Evolutionary conservation across 139 green algal species (phyloP).

Genomic region (Pseudopediastrum boryanum): DNA sequence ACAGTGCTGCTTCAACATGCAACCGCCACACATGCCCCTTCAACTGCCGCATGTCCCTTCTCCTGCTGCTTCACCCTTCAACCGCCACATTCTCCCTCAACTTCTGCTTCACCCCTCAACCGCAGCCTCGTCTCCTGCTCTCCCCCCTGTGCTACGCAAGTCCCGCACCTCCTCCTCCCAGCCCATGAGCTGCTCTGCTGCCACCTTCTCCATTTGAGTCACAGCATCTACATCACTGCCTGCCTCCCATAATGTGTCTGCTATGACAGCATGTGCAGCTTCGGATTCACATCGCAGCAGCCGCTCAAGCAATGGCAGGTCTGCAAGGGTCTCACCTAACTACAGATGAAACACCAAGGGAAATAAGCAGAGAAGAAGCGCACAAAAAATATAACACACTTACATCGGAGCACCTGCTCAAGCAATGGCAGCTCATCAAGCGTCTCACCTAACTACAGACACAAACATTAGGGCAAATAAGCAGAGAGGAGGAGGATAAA

Average conservation of each 20-base stretch:
- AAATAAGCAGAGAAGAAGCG: background rate
- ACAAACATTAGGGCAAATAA: background rate
- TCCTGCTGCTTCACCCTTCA: background rate
- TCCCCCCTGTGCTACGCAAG: constrained; percentile 2
- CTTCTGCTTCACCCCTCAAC: constrained; percentile 4
- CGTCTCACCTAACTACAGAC: background rate
- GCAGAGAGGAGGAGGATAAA: background rate
- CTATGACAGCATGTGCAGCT: constrained; percentile 63
- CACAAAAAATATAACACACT: background rate
- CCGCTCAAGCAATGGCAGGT: constrained; percentile 71
- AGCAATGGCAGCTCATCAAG: background rate
- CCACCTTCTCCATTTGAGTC: constrained; percentile 47
- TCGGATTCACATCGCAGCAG: constrained; percentile 75
- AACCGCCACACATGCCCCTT: background rate
- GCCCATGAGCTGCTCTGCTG: constrained; percentile 40
- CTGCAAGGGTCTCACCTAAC: constrained; percentile 61
- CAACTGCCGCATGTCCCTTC: background rate
- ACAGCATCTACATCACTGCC: constrained; percentile 59
- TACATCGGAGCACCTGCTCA: background rate
- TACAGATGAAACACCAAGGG: constrained; percentile 9
- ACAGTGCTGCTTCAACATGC: too few species aligned
- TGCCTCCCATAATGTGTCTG: constrained; percentile 72
- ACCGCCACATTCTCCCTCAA: background rate
- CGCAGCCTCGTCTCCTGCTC: background rate
- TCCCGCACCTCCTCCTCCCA: constrained; percentile 63